phyloP scores from a whole-genome alignment of 495 filamentous ascomycete genomes.

The Podospora sp. region DNA sequence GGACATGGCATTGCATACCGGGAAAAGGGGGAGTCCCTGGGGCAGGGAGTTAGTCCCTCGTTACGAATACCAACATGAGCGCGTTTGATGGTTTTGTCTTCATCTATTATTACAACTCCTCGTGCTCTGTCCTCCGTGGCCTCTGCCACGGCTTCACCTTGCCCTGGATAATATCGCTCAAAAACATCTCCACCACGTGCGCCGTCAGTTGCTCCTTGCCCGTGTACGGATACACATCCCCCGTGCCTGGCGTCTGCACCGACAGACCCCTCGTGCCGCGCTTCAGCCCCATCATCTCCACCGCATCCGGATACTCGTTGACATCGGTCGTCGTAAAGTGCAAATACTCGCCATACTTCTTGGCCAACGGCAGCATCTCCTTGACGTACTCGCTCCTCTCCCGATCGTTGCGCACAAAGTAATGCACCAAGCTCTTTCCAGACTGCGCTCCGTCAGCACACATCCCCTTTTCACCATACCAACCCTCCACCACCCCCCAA shows the following conservation, averaged over 20 bases:
- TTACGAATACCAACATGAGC: not conserved
- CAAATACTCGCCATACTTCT: slow-evolving; percentile 52
- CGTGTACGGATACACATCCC: slow-evolving; percentile 45
- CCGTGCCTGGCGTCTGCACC: slow-evolving; percentile 48
- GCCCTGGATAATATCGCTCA: slow-evolving; percentile 50
- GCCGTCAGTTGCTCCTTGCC: slow-evolving; percentile 35
- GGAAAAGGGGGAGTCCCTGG: not conserved
- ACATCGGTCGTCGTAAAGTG: slow-evolving; percentile 51
- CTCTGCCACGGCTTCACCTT: slow-evolving; percentile 42
- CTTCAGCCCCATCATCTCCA: slow-evolving; percentile 40
- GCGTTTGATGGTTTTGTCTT: not conserved
- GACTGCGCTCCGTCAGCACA: slow-evolving; percentile 30
- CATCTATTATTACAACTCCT: slow-evolving; percentile 35
- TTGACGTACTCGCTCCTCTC: slow-evolving; percentile 36
- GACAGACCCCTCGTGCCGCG: slow-evolving; percentile 36
- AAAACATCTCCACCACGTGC: slow-evolving; percentile 41
- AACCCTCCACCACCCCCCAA: too few species aligned
- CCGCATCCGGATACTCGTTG: slow-evolving; percentile 51
- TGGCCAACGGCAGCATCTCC: slow-evolving; percentile 46
- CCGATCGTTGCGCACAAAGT: slow-evolving; percentile 36
- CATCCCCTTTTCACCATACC: too few species aligned
- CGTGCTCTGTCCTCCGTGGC: slow-evolving; percentile 31
- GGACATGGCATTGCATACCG: slow-evolving; percentile 1
- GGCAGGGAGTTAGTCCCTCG: not conserved
- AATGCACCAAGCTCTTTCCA: slow-evolving; percentile 51